Base-by-base conservation (phyloP, 306 rosid genomes). In the Hylodesmum podocarpum region DNA sequence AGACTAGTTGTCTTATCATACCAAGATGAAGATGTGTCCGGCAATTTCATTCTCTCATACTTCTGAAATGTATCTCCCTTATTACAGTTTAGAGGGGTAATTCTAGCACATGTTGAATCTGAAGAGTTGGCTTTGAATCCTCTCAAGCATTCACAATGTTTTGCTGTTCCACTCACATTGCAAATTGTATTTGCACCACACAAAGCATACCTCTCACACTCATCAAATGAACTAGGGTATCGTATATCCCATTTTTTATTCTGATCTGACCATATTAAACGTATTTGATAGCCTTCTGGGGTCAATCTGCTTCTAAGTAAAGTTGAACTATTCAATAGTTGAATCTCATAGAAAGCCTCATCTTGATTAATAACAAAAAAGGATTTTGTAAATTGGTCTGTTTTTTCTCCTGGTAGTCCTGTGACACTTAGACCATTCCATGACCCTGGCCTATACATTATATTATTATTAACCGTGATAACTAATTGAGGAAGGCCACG, bases 1-100 rank as follows among this genome's bases (percentile, higher is more conserved):
- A 61, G 58, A 27, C 3, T 19, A 55, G 8, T 36, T 25, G 1
- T 78, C 70, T 22, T 11, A 25, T 81, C 27, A 53, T 13, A 76
- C 85, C 81, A 81, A 5, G 85, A 61, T 2, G 85, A 81, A 73
- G 87, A 79, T 10, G 84, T 79, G 62, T 83, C 87, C 0, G 81
- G 84, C 78, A 79, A 70, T 50, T 79, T 79, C 61, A 70, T 11
- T 19, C 69, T 33, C 21, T 31, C n/a, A 12, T 69, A 50, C 41
- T 40, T 68, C 13, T 1, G 12, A 49, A 79, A 83, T 0, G 40
- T 66, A 43, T 73, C 77, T 61, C 41, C 24, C 19, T 14, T 19
- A 18, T 70, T 9, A 28, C 78, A 75, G 5, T 4, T 39, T 5
- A 29, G 18, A n/a, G 5, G 46, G n/a, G 13, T 29, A 11, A 7